Evolutionary conservation across 306 rosid species (phyloP), one percentile per base, ranked within the genome.

Genomic region (Sesbania bispinosa): DNA sequence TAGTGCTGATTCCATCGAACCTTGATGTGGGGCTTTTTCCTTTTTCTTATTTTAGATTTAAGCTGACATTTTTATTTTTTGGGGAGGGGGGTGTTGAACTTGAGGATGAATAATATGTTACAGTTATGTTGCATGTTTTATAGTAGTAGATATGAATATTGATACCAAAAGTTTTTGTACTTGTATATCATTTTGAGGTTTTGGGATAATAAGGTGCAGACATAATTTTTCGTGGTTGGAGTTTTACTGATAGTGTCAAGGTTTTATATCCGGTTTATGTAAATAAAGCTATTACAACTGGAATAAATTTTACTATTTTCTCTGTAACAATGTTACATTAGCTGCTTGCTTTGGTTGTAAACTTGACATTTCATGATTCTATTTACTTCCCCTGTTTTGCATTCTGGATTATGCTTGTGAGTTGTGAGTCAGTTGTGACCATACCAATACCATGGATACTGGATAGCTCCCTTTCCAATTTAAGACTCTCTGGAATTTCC

Each of bases 1-100:
- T 82, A 84, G 85, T 79, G 24, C 84, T 54, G 90, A 87, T 80
- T 84, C 85, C 14, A 10, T 79, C 8, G 4, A 82, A 19, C 68
- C 77, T 42, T 92, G 83, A 87, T 69, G 21, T 15, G n/a, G 8
- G 14, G n/a, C n/a, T n/a, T 8, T 30, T 7, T 10, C 18, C 53
- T 13, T 23, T 51, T 39, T 35, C 16, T 36, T 45, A 9, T 30
- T 53, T 4, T 11, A 9, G 65, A 73, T 57, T 35, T 33, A 20
- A 59, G 35, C 77, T 76, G 54, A 67, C 67, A 61, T 45, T 76
- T 41, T 66, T 27, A 0, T 35, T 7, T 35, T 6, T 71, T 76
- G 6, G 6, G 24, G 30, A 5, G 16, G 1, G 27, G 42, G 43
- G n/a, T n/a, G n/a, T n/a, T n/a, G n/a, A n/a, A n/a, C n/a, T n/a